Base-by-base conservation (phyloP, 345 rosid genomes). In the Excoecaria cochinchinensis region DNA sequence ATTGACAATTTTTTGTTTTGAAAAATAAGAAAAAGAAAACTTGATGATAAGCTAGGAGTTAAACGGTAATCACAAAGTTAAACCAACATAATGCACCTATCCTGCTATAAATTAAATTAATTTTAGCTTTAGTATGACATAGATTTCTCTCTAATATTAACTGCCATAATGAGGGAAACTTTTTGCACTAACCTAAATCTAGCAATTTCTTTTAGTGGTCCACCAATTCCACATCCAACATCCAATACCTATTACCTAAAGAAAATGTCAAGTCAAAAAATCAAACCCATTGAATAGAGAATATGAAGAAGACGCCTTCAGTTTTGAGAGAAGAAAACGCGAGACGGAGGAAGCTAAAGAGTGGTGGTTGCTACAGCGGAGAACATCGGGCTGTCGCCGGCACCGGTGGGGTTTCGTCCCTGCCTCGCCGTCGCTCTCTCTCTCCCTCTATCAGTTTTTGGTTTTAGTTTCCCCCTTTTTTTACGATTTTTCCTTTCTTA, bases 221-320 rank as follows among this genome's bases (percentile, higher is more conserved):
- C 99, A 80, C 98, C 99, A 82, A 96, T 92, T 79, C 99, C 99
- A 74, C 99, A 96, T 75, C 99, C 99, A 16, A 96, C 97, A 80
- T 96, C 99, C 85, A 96, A 81, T 50, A 96, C 99, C 99, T 96
- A 70, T 73, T 50, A 55, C 15, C 52, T 51, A 80, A 70, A 69
- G 13, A 59, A 66, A 48, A 72, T 53, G 52, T 65, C 15, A 63
- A 73, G 42, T 74, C 55, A 65, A 79, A 40, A 60, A 72, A 67
- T 77, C 75, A 81, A 42, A 79, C 48, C 24, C 38, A 74, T 14
- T 42, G 71, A 69, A 19, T 25, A 42, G 55, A 65, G n/a, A 81
- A 72, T 25, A 1, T n/a, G n/a, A n/a, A n/a, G n/a, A n/a, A n/a
- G n/a, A n/a, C n/a, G n/a, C n/a, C n/a, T n/a, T n/a, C n/a, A n/a